phyloP scores from a whole-genome alignment of 2,329 filamentous ascomycete species.

The Colletotrichum graminicola region DNA sequence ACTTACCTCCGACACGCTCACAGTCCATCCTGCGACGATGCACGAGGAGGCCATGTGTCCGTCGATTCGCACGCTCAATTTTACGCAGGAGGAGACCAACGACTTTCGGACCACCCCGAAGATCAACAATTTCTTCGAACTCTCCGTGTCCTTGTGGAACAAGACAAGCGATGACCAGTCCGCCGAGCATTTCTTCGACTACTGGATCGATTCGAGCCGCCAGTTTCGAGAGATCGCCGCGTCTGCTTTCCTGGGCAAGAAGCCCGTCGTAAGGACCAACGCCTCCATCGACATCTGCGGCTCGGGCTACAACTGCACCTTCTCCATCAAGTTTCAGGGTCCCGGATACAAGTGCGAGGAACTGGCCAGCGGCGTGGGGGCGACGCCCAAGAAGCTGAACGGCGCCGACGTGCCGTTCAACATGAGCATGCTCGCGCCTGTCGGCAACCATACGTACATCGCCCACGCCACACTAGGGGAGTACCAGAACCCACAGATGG shows the following conservation, averaged over 20 bases:
- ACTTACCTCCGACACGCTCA: slow-evolving; percentile 54
- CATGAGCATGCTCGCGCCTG: slow-evolving; percentile 47
- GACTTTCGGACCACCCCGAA: slow-evolving; percentile 50
- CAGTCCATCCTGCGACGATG: slow-evolving; percentile 46
- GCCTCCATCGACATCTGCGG: slow-evolving; percentile 51
- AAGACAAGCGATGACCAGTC: slow-evolving; percentile 44
- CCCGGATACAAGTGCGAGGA: slow-evolving; percentile 54
- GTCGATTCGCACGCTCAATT: slow-evolving; percentile 50
- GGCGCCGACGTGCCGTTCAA: slow-evolving; percentile 46
- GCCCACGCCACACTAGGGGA: slow-evolving; percentile 47
- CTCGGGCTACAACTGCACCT: slow-evolving; percentile 52
- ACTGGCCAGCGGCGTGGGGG: slow-evolving; percentile 47
- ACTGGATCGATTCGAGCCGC: slow-evolving; percentile 47
- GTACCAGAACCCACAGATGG: slow-evolving; percentile 46
- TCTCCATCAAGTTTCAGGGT: slow-evolving; percentile 49
- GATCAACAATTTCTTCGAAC: slow-evolving; percentile 46
- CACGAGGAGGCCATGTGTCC: slow-evolving; percentile 48
- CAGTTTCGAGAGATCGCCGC: slow-evolving; percentile 47
- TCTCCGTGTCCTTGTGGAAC: slow-evolving; percentile 51
- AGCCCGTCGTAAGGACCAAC: slow-evolving; percentile 44
- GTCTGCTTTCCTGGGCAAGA: slow-evolving; percentile 46
- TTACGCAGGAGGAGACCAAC: slow-evolving; percentile 50
- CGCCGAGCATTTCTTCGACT: slow-evolving; percentile 50
- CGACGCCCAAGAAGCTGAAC: slow-evolving; percentile 44
- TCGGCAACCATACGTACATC: slow-evolving; percentile 50